Base-by-base conservation (phyloP, 345 rosid species). In the Durio zibethinus region DNA sequence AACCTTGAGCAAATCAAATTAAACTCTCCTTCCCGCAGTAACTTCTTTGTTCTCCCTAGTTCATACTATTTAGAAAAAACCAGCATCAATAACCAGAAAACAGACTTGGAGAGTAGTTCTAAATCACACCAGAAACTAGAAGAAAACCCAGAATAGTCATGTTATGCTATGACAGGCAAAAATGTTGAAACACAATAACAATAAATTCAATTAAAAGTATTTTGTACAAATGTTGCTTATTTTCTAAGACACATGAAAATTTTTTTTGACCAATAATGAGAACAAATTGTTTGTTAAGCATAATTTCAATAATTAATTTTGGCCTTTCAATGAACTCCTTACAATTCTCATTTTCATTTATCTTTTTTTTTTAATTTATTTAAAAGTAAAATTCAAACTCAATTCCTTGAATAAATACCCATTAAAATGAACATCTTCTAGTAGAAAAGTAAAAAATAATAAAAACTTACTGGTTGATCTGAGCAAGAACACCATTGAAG, bases 1-100 rank as follows among this genome's bases (percentile, higher is more conserved):
- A 82, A 96, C 99, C 99, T 96, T 98, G 79, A 93, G 85, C 88
- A 93, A 92, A 86, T 95, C 99, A 82, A 95, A 95, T 80, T 93
- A 97, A 79, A 95, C 93, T 85, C 99, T 88, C 82, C 99, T 98
- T 84, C 93, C 98, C 78, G 93, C 80, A 57, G 94, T 86, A 79
- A 93, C 92, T 83, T 95, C 99, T 91, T 95, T 93, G 77, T 97
- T 95, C 87, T 95, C 97, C 84, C 99, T 90, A 43, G 86, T 92
- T 81, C 99, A 73, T 81, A 82, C 77, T 95, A 98, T 82, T 97
- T 96, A 92, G 53, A 83, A 50, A 83, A 59, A 59, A 62, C 48
- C 82, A 80, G 40, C 48, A 79, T 80, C 75, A 82, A 45, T n/a
- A 76, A 70, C 50, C 29, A 36, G 67, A 11, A 25, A 23, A 70